Conservation (phyloP, 2,329 filamentous ascomycete genomes). For the Catunica adiposa region DNA sequence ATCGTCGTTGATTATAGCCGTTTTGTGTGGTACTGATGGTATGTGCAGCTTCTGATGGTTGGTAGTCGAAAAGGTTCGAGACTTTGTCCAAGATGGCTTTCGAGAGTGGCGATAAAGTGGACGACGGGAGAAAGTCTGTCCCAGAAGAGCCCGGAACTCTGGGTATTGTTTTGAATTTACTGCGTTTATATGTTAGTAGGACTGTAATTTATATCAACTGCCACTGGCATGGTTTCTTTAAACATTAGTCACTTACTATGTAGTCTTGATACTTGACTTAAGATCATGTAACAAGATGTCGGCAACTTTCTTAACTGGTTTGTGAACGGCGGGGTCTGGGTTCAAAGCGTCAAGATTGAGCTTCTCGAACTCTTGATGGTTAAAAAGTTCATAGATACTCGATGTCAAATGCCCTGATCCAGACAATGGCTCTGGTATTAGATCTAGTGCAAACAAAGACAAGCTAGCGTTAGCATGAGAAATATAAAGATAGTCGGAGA, state of each 20-base stretch:
- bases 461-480: neutral
- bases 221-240: neutral
- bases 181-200: constrained; percentile 21
- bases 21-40: neutral
- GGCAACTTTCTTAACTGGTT: constrained; percentile 52
- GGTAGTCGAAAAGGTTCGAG: constrained; percentile 13
- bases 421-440: constrained; percentile 48
- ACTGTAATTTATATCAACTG: neutral
- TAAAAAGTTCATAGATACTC: constrained; percentile 34
- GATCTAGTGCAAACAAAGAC: constrained; percentile 28
- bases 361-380: constrained; percentile 40
- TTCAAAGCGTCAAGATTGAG: constrained; percentile 52
- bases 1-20: constrained; percentile 4
- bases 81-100: constrained; percentile 27
- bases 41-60: neutral
- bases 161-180: constrained; percentile 33
- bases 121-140: constrained; percentile 19
- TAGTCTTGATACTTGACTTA: constrained; percentile 50
- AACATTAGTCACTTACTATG: constrained; percentile 37
- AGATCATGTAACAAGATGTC: constrained; percentile 61
- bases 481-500: neutral
- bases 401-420: constrained; percentile 38
- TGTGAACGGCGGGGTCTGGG: constrained; percentile 40
- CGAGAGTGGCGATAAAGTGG: constrained; percentile 33
- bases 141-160: constrained; percentile 15